phyloP scores from a whole-genome alignment of 164 flowering plant genomes.

The Litsea cubeba region DNA sequence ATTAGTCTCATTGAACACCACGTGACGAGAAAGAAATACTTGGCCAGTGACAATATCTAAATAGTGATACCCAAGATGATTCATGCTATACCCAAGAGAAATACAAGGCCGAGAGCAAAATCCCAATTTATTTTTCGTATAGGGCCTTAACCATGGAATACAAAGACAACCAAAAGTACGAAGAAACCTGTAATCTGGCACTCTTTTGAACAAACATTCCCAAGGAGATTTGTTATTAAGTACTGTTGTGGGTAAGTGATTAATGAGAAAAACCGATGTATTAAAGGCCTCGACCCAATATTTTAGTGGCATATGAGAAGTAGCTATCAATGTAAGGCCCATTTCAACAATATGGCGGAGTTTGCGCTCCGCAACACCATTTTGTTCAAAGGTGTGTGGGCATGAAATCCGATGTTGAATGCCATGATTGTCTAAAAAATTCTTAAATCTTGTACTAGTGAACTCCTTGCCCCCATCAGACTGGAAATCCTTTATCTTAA shows the following conservation, averaged over 20 bases:
- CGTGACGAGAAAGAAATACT: neutral
- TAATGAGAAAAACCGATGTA: neutral
- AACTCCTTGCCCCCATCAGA: neutral
- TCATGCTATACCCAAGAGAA: neutral
- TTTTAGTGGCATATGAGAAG: neutral
- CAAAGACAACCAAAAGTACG: neutral
- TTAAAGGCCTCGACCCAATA: neutral
- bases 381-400: neutral
- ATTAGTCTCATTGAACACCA: no score
- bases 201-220: neutral
- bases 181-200: neutral
- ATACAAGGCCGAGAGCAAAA: neutral
- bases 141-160: neutral
- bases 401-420: neutral
- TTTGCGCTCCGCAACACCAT: no score
- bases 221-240: neutral
- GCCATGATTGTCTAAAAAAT: neutral
- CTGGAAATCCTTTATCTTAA: neutral
- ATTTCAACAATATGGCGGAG: no score
- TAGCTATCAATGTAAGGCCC: neutral
- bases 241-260: neutral
- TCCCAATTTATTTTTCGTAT: neutral
- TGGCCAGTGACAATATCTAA: neutral
- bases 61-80: neutral
- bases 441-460: neutral